Base-by-base conservation (phyloP, 2,329 filamentous ascomycete species). In the Trichophyton rubrum region DNA sequence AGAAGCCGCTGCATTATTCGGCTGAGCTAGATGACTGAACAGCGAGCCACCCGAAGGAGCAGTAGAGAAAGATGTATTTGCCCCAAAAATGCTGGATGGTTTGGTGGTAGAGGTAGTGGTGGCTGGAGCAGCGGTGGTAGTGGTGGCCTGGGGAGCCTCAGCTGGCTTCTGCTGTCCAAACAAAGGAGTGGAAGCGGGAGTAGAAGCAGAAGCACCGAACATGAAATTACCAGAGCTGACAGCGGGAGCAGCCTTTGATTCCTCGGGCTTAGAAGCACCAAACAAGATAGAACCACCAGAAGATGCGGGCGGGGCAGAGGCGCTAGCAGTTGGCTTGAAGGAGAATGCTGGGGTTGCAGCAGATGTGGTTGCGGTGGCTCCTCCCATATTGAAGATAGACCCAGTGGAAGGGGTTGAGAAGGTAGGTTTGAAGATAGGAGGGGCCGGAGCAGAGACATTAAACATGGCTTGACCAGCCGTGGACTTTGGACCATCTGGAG, bases 401-500 rank as follows among this genome's bases (percentile, higher is more conserved):
- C 53, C 41, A 17, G 55, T 45, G 13, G 62, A 30, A 45, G 63
- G n/a, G 9, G 24, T 49, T 1, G 62, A 58, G 35, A 61, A 45
- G 4, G 62, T 59, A 9, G 65, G 55, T 60, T 64, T 66, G 55
- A 70, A 70, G 22, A 62, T 60, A 38, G 64, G 61, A 40, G 63
- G 64, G 9, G 63, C 49, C 7, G 63, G 57, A 33, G 62, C 62
- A 13, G 64, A 64, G 17, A 64, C 61, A 41, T 66, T 66, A 38
- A 70, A 71, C 1, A 67, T 62, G 22, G 62, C 65, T 24, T 63
- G 59, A 22, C 59, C 61, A 15, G 58, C 61, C 13, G 58, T 43
- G 49, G 62, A 61, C 33, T 55, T 63, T 35, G 61, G 61, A 2
- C 65, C 64, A 38, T 72, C 70, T 3, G 71, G 70, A 3, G 71